Evolutionary conservation across 176 grass and related monocot genomes (phyloP).

Genomic region (Oryza officinalis): DNA sequence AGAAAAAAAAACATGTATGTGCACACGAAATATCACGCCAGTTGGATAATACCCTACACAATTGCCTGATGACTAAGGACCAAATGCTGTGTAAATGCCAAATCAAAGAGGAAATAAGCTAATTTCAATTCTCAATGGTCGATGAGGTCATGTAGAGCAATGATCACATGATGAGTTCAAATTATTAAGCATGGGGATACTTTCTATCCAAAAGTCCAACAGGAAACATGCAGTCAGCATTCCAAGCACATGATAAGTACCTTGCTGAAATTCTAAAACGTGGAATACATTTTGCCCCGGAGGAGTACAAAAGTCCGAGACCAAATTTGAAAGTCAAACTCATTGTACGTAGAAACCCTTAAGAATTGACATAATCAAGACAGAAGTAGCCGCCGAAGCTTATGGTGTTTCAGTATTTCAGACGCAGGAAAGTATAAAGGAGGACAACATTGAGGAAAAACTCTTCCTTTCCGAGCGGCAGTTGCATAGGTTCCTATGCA

Average conservation of each 20-base stretch:
- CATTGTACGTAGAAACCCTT: neutral
- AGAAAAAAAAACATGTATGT: neutral
- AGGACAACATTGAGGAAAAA: neutral
- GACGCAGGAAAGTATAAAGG: conserved; percentile 7
- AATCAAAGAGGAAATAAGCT: conserved; percentile 9
- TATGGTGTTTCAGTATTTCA: neutral
- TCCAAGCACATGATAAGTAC: conserved; percentile 35
- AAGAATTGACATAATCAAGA: neutral
- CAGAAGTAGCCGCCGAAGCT: conserved; percentile 2
- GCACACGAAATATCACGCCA: neutral
- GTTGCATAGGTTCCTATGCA: neutral
- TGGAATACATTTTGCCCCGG: conserved; percentile 26
- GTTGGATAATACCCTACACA: neutral
- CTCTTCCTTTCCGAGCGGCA: neutral
- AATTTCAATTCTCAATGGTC: neutral
- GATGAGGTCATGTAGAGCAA: conserved; percentile 17
- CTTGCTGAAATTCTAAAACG: conserved; percentile 44
- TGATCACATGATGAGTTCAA: neutral
- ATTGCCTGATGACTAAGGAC: neutral
- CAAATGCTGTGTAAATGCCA: neutral
- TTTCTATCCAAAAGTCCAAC: conserved; percentile 24
- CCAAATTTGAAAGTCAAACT: conserved; percentile 24
- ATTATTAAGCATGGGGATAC: conserved; percentile 29
- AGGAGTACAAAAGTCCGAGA: conserved; percentile 27
- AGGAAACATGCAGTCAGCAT: conserved; percentile 31